phyloP scores from a whole-genome alignment of 176 grass and related monocot genomes.

The Alloteropsis semialata region DNA sequence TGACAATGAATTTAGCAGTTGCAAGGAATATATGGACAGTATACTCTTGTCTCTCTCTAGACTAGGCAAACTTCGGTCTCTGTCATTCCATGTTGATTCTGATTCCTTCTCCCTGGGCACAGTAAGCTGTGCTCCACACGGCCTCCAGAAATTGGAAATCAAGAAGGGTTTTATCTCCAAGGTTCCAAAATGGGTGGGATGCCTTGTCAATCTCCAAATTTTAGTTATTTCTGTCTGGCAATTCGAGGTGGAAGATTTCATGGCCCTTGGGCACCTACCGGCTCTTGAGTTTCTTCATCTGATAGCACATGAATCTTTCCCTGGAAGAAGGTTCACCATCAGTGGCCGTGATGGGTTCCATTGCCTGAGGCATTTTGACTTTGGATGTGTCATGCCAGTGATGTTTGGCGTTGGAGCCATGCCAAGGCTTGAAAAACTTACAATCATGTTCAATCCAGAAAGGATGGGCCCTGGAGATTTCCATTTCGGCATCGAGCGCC shows the following conservation, averaged over 20 bases:
- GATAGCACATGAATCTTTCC: background rate
- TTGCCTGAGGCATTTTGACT: background rate
- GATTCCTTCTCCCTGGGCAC: too few relatives aligned
- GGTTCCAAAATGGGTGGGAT: background rate
- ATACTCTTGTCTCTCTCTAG: too few relatives aligned
- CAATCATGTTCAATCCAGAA: background rate
- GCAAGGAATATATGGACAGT: too few relatives aligned
- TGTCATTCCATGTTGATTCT: too few relatives aligned
- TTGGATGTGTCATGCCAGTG: background rate
- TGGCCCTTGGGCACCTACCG: background rate
- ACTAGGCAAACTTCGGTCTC: too few relatives aligned
- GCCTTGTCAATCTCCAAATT: background rate
- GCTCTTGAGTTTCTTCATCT: background rate
- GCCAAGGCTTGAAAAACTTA: background rate
- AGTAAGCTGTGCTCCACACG: too few relatives aligned
- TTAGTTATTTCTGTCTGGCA: background rate
- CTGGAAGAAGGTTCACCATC: background rate
- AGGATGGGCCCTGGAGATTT: too few relatives aligned
- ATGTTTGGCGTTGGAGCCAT: background rate
- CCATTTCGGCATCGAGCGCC: too few relatives aligned
- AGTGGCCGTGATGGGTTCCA: background rate
- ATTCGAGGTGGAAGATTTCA: background rate
- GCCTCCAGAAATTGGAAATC: too few relatives aligned
- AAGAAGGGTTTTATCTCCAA: background rate
- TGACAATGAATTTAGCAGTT: too few relatives aligned